Evolutionary conservation across 768 basidiomycete species (phyloP), one percentile per base, ranked within the genome.

Genomic region (Tricholoma sp.): DNA sequence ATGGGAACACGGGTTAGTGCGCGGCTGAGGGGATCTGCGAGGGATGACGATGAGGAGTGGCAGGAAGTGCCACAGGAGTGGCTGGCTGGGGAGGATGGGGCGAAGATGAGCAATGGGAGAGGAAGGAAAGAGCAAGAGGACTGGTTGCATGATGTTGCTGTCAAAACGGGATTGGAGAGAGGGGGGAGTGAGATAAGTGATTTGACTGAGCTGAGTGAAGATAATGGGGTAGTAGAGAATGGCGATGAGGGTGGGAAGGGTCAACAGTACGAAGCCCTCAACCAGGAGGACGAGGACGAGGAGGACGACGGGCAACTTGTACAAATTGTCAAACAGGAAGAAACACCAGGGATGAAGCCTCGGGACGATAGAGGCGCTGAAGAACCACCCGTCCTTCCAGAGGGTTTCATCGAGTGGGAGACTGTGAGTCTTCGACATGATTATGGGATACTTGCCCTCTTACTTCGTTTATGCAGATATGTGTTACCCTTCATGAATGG

Each of bases 321-420:
- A 39, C 52, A 60, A 24, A 53, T 59, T 29, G 56, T 37, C 8
- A 63, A 65, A 50, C 50, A 34, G 12, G 62, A 63, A 33, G 55
- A 59, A 39, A 18, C 42, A n/a, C 51, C 54, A 20, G 37, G 20
- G 17, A 54, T 52, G 17, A 57, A n/a, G 39, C 55, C 55, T 32
- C 17, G 37, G 24, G 55, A 58, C 20, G 37, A 59, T 31, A 49
- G 49, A 52, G 65, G 65, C 18, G 62, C 57, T 13, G 69, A 65
- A 41, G 57, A 53, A 32, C 50, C 57, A 34, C 64, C 63, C n/a
- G 64, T 60, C 8, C 53, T 71, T 18, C 79, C 78, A 4, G 74
- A 75, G 1, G 80, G 79, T 49, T 90, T 90, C 63, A 68, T 91
- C 39, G 94, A 96, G 70, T 98, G 95, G 94, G 91, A 96, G 75